A percentile compares a stretch with the other conserved stretches of the same genome.
Evolutionary conservation across 176 grass and related monocot genomes (phyloP).

Genomic region (Oryza glumipatula): DNA sequence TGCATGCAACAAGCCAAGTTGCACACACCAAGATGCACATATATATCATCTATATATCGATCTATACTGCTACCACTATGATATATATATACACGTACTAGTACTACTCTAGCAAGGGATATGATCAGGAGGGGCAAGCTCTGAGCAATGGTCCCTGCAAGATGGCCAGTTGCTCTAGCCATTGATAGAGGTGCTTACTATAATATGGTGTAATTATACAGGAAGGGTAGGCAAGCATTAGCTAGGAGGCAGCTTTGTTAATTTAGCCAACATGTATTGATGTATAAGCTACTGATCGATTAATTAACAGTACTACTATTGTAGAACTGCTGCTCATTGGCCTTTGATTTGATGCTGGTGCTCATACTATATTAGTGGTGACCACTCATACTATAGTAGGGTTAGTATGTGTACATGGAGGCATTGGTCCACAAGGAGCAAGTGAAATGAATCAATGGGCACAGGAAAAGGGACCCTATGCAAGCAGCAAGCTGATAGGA

Average conservation of each 20-base stretch:
- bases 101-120: constrained; percentile 1
- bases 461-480: constrained; percentile 29
- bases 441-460: constrained; percentile 34
- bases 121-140: background rate
- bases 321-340: background rate
- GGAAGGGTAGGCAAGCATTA: background rate
- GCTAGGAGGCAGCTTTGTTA: constrained; percentile 1
- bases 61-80: too few species aligned
- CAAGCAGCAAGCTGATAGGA: constrained; percentile 27
- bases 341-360: background rate
- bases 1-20: background rate
- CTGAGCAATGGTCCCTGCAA: background rate
- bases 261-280: constrained; percentile 8
- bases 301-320: background rate
- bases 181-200: background rate
- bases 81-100: background rate
- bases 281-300: background rate
- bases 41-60: background rate
- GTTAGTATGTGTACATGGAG: background rate
- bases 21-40: background rate
- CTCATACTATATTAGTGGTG: background rate
- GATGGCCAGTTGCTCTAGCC: constrained; percentile 5
- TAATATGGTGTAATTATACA: constrained; percentile 4
- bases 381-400: background rate
- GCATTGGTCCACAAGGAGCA: constrained; percentile 35